These are phyloP conservation scores for Vinca minor DNA, from an alignment of 257 asterid genomes.

Conservation along the genomic window DNA sequence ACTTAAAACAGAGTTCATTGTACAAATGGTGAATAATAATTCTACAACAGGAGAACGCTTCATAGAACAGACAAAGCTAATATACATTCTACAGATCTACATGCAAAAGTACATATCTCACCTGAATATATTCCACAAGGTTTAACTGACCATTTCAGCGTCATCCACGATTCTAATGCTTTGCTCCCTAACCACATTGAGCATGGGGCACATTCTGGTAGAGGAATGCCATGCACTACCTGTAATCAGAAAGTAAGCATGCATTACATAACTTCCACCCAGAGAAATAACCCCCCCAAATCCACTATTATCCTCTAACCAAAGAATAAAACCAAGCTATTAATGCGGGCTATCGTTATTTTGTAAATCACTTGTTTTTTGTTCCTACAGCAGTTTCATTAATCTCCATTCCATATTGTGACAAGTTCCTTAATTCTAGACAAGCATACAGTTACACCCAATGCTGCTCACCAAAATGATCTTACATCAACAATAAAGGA, in stretches of 20 bases:
- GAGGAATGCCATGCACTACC: conserved; percentile 70
- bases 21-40: not conserved
- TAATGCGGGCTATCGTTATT: not conserved
- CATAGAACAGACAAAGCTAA: conserved; percentile 12
- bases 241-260: conserved; percentile 53
- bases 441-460: not conserved
- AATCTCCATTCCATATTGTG: not conserved
- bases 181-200: conserved; percentile 59
- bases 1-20: not conserved
- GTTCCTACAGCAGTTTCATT: not conserved
- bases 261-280: conserved; percentile 38
- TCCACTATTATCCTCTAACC: conserved; percentile 19
- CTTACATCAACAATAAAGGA: conserved; percentile 3
- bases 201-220: conserved; percentile 63
- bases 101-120: conserved; percentile 37
- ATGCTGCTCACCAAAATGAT: not conserved
- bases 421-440: not conserved
- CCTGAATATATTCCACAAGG: conserved; percentile 54
- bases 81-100: conserved; percentile 23
- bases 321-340: conserved; percentile 18
- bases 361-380: not conserved
- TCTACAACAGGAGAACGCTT: not conserved
- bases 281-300: conserved; percentile 10
- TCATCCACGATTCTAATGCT: conserved; percentile 38
- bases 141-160: conserved; percentile 50